Evolutionary conservation across 345 rosid species (phyloP).

Genomic region (Turnera subulata): DNA sequence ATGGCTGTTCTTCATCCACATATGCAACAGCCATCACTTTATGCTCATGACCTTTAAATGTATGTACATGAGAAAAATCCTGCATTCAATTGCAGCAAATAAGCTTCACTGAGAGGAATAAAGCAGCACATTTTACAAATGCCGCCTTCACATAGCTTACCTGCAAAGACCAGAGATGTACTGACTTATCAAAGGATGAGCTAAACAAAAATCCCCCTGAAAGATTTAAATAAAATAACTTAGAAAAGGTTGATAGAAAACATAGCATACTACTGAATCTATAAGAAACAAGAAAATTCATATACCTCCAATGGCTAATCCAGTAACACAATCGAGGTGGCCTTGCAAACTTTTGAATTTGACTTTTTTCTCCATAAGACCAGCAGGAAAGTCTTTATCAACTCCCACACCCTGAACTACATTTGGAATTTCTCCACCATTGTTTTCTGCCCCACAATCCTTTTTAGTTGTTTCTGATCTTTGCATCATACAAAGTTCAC

Average conservation of each 20-base stretch:
- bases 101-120: constrained; percentile 1
- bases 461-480: constrained; percentile 22
- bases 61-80: constrained; percentile 80
- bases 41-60: constrained; percentile 80
- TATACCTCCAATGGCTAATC: constrained; percentile 52
- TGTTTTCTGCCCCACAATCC: constrained; percentile 23
- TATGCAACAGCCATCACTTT: constrained; percentile 73
- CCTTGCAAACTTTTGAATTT: no score
- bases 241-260: constrained; percentile 14
- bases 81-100: constrained; percentile 25
- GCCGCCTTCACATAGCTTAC: constrained; percentile 31
- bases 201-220: constrained; percentile 79
- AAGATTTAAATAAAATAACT: constrained; percentile 20
- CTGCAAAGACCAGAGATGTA: constrained; percentile 85
- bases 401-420: constrained; percentile 16
- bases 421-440: constrained; percentile 22
- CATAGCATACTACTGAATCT: constrained; percentile 5
- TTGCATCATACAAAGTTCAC: constrained; percentile 43
- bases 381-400: constrained; percentile 5
- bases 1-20: constrained; percentile 56
- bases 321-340: no score
- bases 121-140: not conserved
- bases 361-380: no score
- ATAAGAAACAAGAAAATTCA: constrained; percentile 7
- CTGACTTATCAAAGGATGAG: constrained; percentile 76